A percentile compares a stretch with the other conserved stretches of the same genome.
Conservation (phyloP, 177 flowering plant species). For the Tripterygium wilfordii region DNA sequence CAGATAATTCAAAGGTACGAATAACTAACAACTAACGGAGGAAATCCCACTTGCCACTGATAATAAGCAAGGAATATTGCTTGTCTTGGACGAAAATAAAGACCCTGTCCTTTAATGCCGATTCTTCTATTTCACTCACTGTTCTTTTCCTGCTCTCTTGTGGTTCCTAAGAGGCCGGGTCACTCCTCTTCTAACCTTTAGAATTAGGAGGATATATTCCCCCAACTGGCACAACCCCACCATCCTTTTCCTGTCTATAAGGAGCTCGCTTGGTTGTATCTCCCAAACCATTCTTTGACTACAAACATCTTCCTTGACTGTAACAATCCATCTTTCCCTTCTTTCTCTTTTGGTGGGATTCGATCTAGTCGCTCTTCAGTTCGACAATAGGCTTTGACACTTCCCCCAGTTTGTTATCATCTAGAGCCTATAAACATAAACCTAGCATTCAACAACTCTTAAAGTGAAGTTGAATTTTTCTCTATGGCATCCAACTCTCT, state of each 20-base stretch:
- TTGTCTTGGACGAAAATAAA: constrained; percentile 11
- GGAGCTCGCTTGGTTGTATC: constrained; percentile 16
- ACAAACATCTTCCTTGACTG: constrained; percentile 5
- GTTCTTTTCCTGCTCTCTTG: constrained; percentile 18
- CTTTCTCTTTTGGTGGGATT: constrained; percentile 7
- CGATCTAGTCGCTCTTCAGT: constrained; percentile 1
- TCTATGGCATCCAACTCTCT: constrained; percentile 27
- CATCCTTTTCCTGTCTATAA: constrained; percentile 26
- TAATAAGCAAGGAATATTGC: constrained; percentile 1
- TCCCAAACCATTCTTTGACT: constrained; percentile 11
- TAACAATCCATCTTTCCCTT: constrained; percentile 1
- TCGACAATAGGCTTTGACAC: background rate
- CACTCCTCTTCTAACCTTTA: constrained; percentile 20
- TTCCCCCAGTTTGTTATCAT: background rate
- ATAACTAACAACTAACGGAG: background rate
- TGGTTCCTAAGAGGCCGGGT: constrained; percentile 20
- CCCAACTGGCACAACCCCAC: constrained; percentile 26
- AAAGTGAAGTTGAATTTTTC: no score
- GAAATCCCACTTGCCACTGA: constrained; percentile 7
- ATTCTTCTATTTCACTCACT: constrained; percentile 12
- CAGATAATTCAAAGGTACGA: background rate
- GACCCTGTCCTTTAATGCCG: constrained; percentile 10
- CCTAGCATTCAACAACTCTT: no score
- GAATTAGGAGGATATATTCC: constrained; percentile 25
- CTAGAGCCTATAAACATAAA: background rate